Evolutionary conservation across 352 stramenopile genomes (phyloP).

Genomic region (Phytopythium chamaehyphon): DNA sequence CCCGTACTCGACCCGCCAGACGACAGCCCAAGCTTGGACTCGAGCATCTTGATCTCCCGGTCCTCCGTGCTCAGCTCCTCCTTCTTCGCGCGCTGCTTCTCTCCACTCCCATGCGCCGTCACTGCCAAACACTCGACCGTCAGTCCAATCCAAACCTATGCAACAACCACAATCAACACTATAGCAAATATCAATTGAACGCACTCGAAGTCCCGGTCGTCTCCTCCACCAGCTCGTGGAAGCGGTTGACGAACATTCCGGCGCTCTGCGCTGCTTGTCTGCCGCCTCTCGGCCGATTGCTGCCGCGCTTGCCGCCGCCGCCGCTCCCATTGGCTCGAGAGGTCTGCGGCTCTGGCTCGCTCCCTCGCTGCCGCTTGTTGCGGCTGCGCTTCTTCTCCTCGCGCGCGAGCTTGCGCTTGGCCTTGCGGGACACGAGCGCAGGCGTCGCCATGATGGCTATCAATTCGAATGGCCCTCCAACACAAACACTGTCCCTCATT

Average conservation of each 20-base stretch:
- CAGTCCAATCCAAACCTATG: too few species aligned
- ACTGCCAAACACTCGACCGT: neutral
- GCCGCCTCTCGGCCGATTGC: slow-evolving; percentile 8
- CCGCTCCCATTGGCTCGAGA: slow-evolving; percentile 6
- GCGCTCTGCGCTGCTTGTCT: neutral
- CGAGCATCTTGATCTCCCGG: slow-evolving; percentile 67
- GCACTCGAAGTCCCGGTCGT: slow-evolving; percentile 36
- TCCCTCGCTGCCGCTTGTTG: slow-evolving; percentile 49
- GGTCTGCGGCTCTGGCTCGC: neutral
- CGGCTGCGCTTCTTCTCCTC: slow-evolving; percentile 74
- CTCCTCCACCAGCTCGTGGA: slow-evolving; percentile 76
- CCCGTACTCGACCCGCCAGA: slow-evolving; percentile 38
- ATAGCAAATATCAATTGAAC: too few species aligned
- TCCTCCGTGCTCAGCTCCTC: slow-evolving; percentile 38
- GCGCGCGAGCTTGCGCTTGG: slow-evolving; percentile 74
- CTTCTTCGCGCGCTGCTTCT: slow-evolving; percentile 7
- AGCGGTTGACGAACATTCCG: slow-evolving; percentile 57
- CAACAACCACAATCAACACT: too few species aligned
- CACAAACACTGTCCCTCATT: neutral
- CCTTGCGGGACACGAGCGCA: slow-evolving; percentile 49
- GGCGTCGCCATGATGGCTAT: slow-evolving; percentile 15
- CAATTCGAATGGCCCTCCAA: neutral
- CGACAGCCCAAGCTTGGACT: slow-evolving; percentile 58
- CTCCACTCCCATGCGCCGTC: neutral
- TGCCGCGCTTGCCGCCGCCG: slow-evolving; percentile 7